These are phyloP conservation scores for Penicillium sp. DNA, from an alignment of 2,329 filamentous ascomycete genomes.

Conservation along the genomic window DNA sequence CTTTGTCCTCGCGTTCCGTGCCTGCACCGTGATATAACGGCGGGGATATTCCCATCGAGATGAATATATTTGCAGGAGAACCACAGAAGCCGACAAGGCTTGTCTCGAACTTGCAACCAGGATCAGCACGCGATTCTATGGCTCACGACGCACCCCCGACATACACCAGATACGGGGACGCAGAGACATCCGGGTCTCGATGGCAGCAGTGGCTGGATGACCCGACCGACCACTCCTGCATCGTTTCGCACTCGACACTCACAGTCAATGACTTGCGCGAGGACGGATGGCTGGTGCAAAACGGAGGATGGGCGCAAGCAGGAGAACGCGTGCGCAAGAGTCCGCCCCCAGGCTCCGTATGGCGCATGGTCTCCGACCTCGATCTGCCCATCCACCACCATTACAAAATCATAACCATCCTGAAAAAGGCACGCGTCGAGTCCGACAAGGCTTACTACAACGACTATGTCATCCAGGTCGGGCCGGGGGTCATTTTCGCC, in stretches of 20 bases:
- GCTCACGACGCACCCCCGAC: too few relatives aligned
- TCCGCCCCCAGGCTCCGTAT: neutral
- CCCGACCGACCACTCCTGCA: neutral
- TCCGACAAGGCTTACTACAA: slow-evolving; percentile 2
- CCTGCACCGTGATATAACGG: too few relatives aligned
- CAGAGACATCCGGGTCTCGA: neutral
- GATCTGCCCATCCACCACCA: neutral
- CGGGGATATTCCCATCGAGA: too few relatives aligned
- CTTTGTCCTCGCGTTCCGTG: too few relatives aligned
- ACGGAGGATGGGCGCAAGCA: neutral
- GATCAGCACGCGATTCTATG: too few relatives aligned
- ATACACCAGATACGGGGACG: too few relatives aligned
- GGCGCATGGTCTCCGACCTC: neutral
- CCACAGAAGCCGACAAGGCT: too few relatives aligned
- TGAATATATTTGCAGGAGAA: too few relatives aligned
- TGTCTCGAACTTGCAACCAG: too few relatives aligned
- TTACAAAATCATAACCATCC: neutral
- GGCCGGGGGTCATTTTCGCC: slow-evolving; percentile 7
- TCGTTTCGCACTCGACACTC: neutral
- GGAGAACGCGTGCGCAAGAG: neutral
- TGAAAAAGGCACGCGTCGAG: neutral
- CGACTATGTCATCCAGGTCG: slow-evolving; percentile 7
- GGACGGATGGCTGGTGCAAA: neutral
- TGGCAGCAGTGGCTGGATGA: slow-evolving; percentile 15
- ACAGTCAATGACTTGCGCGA: neutral